A percentile compares a stretch with the other conserved stretches of the same genome.
Conservation (phyloP, 495 filamentous ascomycete species). For the Stereocaulon alpinum region DNA sequence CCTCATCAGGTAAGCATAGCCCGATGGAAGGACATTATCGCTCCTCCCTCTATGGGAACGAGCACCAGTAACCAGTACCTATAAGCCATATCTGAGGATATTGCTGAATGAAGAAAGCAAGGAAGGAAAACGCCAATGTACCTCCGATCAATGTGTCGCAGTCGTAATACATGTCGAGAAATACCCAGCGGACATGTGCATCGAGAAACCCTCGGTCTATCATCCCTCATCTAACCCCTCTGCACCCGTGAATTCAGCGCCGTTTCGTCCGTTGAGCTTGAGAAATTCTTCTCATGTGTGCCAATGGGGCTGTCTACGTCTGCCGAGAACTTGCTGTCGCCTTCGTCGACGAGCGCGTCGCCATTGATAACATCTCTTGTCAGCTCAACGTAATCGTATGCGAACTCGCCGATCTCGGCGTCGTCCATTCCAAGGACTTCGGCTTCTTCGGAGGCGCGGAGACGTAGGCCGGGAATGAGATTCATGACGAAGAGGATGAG, state of each 20-base stretch:
- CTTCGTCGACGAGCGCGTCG: constrained; percentile 31
- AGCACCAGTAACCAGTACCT: no score
- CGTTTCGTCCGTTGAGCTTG: constrained; percentile 15
- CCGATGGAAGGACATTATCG: no score
- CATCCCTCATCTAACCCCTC: no score
- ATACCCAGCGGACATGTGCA: no score
- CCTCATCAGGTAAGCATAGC: no score
- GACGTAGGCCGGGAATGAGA: constrained; percentile 69
- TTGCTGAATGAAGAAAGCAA: no score
- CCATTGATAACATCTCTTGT: constrained; percentile 69
- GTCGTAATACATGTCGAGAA: no score
- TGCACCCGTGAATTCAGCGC: constrained; percentile 6
- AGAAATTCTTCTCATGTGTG: constrained; percentile 20
- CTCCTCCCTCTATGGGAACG: no score
- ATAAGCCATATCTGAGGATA: no score
- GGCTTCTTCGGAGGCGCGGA: constrained; percentile 72
- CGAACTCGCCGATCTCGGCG: constrained; percentile 93
- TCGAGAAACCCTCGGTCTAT: no score
- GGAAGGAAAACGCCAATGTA: no score
- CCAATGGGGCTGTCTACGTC: constrained; percentile 19
- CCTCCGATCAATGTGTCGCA: no score
- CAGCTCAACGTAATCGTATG: constrained; percentile 95
- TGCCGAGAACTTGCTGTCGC: constrained; percentile 19
- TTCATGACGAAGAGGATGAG: constrained; percentile 84
- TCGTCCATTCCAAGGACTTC: constrained; percentile 92